A percentile compares a stretch with the other conserved stretches of the same genome.
phyloP scores from a whole-genome alignment of 2,329 filamentous ascomycete species.

The Botrytis sinoallii region DNA sequence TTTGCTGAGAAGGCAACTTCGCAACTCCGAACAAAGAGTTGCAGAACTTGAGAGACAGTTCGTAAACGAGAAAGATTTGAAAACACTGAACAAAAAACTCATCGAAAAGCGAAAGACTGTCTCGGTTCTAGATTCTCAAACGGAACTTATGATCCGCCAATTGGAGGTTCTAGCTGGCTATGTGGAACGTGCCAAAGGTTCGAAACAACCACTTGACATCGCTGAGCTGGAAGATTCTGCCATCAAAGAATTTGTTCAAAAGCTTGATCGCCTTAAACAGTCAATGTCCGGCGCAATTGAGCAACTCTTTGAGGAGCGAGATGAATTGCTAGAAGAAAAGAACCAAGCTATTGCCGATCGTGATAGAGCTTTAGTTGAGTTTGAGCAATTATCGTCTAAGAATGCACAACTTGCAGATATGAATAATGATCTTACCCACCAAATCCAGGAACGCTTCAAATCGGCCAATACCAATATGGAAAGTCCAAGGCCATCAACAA shows the following conservation, averaged over 20 bases:
- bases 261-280: constrained; percentile 59
- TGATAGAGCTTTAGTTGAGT: constrained; percentile 90
- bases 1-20: constrained; percentile 70
- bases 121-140: constrained; percentile 87
- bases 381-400: constrained; percentile 90
- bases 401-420: constrained; percentile 91
- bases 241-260: constrained; percentile 86
- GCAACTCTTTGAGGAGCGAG: constrained; percentile 66
- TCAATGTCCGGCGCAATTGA: constrained; percentile 57
- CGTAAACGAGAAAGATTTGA: constrained; percentile 48
- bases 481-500: constrained; percentile 41
- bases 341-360: constrained; percentile 78
- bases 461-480: constrained; percentile 58
- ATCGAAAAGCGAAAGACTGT: constrained; percentile 94
- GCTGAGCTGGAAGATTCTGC: constrained; percentile 82
- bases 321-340: constrained; percentile 81
- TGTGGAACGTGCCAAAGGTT: constrained; percentile 81
- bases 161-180: constrained; percentile 86
- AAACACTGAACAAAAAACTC: constrained; percentile 77
- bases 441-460: constrained; percentile 92
- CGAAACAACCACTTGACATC: constrained; percentile 74
- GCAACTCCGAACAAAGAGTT: constrained; percentile 78
- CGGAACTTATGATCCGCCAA: constrained; percentile 91
- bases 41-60: constrained; percentile 83
- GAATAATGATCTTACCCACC: constrained; percentile 92